These are phyloP conservation scores for Ascochyta clinopodiicola DNA, from an alignment of 2,329 filamentous ascomycete species.

Conservation along the genomic window DNA sequence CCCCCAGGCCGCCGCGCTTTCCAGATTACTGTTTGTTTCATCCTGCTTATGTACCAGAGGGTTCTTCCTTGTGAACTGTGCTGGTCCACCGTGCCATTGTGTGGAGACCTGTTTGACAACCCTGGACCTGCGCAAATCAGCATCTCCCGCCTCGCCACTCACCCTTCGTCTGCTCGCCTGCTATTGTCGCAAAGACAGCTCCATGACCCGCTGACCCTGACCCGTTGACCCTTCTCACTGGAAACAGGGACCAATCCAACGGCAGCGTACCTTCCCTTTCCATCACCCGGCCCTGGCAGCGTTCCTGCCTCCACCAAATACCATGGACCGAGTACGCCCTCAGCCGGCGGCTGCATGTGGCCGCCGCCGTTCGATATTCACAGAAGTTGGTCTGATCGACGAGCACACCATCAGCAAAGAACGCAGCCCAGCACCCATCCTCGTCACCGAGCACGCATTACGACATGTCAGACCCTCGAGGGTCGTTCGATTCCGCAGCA, in stretches of 20 bases:
- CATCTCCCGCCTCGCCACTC: conserved; percentile 14
- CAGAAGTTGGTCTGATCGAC: conserved; percentile 47
- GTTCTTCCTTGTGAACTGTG: conserved; percentile 14
- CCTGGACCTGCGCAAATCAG: conserved; percentile 9
- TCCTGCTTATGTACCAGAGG: conserved; percentile 3
- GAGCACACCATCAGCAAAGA: conserved; percentile 38
- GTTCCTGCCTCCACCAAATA: conserved; percentile 5
- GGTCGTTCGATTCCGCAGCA: conserved; percentile 43
- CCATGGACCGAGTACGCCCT: conserved; percentile 39
- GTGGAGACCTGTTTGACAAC: conserved; percentile 18
- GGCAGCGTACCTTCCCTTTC: neutral
- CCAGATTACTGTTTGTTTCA: conserved; percentile 2
- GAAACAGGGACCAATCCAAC: conserved; percentile 1
- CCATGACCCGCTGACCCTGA: conserved; percentile 4
- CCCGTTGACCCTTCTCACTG: conserved; percentile 7
- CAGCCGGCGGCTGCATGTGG: conserved; percentile 30
- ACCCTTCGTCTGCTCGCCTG: neutral
- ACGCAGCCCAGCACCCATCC: conserved; percentile 38
- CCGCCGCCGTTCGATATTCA: conserved; percentile 45
- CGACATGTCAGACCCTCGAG: conserved; percentile 35
- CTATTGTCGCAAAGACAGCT: neutral
- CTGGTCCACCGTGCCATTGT: conserved; percentile 9
- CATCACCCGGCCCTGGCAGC: neutral
- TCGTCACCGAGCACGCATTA: conserved; percentile 23
- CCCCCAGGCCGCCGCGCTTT: conserved; percentile 3